phyloP scores from a whole-genome alignment of 257 asterid species.

The Solanum chmielewskii region DNA sequence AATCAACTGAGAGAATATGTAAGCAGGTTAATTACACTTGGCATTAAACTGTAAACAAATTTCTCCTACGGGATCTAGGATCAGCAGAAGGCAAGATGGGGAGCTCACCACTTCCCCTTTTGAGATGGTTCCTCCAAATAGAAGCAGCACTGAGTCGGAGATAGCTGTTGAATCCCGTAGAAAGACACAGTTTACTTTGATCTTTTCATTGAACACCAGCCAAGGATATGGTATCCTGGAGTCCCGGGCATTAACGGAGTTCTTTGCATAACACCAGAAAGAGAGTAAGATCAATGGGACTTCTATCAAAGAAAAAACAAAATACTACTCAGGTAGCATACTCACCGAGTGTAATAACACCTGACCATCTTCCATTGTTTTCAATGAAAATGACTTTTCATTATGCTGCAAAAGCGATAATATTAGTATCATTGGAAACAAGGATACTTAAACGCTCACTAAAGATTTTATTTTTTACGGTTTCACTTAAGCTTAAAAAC shows the following conservation, averaged over 20 bases:
- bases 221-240: conserved; percentile 79
- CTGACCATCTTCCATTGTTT: conserved; percentile 95
- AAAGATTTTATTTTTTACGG: background rate
- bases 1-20: background rate
- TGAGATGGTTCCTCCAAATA: conserved; percentile 80
- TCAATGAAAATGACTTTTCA: conserved; percentile 74
- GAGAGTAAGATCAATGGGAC: background rate
- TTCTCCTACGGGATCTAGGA: background rate
- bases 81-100: background rate
- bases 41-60: background rate
- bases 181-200: conserved; percentile 78
- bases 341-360: conserved; percentile 77
- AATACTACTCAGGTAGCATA: conserved; percentile 5
- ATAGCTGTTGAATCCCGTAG: conserved; percentile 92
- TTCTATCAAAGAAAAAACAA: background rate
- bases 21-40: background rate
- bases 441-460: background rate
- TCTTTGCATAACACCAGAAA: conserved; percentile 26
- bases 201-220: conserved; percentile 89
- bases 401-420: conserved; percentile 53
- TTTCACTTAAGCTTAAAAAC: background rate
- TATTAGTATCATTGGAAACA: background rate
- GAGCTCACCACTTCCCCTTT: conserved; percentile 48
- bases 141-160: conserved; percentile 77
- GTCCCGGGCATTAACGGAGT: conserved; percentile 74